phyloP scores from a whole-genome alignment of 2,329 filamentous ascomycete genomes.

The Arthrobotrys pseudoclavata region DNA sequence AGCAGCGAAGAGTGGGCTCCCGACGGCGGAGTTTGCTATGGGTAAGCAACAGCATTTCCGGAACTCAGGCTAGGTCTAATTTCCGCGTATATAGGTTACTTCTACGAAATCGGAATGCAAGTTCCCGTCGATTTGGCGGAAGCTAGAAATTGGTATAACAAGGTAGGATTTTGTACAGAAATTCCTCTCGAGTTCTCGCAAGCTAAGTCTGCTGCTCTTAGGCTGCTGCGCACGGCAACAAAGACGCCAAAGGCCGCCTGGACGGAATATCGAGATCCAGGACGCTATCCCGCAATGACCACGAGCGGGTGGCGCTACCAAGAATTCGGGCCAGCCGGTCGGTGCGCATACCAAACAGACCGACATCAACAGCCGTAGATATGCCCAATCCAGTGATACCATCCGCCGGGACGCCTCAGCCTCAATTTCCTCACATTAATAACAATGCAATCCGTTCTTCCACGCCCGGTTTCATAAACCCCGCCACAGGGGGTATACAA shows the following conservation, averaged over 20 bases:
- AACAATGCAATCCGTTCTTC: slow-evolving; percentile 21
- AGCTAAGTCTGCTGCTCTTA: slow-evolving; percentile 68
- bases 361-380: slow-evolving; percentile 46
- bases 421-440: slow-evolving; percentile 31
- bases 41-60: slow-evolving; percentile 65
- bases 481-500: slow-evolving; percentile 48
- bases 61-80: neutral
- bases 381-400: slow-evolving; percentile 58
- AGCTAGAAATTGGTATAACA: slow-evolving; percentile 87
- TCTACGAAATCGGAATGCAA: slow-evolving; percentile 95
- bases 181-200: neutral
- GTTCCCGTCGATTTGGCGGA: slow-evolving; percentile 85
- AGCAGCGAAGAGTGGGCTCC: slow-evolving; percentile 82
- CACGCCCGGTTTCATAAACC: slow-evolving; percentile 58
- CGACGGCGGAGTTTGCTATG: slow-evolving; percentile 95
- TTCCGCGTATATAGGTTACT: slow-evolving; percentile 74
- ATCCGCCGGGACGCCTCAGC: slow-evolving; percentile 19
- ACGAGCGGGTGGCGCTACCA: slow-evolving; percentile 89
- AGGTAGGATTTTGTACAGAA: slow-evolving; percentile 53
- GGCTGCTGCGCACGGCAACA: slow-evolving; percentile 90
- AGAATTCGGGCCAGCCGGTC: slow-evolving; percentile 74
- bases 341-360: slow-evolving; percentile 46
- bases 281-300: slow-evolving; percentile 88
- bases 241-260: slow-evolving; percentile 84
- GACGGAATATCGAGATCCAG: slow-evolving; percentile 86